Percentiles rank a stretch among this genome's conserved stretches.
phyloP scores from a whole-genome alignment of 805 yeast species.

The Candida succiphila region DNA sequence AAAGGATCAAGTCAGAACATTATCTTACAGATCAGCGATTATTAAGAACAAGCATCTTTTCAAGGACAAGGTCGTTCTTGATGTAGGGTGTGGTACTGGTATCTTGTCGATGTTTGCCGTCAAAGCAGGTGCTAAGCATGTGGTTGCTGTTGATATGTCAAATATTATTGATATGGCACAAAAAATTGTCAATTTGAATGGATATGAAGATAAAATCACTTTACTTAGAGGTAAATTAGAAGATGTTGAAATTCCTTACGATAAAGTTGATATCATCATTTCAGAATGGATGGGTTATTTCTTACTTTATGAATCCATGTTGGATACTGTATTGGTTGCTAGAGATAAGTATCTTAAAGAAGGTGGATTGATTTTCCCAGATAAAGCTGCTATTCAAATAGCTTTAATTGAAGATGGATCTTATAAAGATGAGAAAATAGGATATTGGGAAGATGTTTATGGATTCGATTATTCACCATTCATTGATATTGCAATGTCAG shows the following conservation, averaged over 20 bases:
- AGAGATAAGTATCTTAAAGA: slow-evolving; percentile 77
- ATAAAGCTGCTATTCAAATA: slow-evolving; percentile 78
- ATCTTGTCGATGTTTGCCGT: slow-evolving; percentile 97
- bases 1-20: slow-evolving; percentile 87
- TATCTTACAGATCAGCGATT: slow-evolving; percentile 87
- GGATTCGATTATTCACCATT: slow-evolving; percentile 96
- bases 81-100: slow-evolving; percentile 99
- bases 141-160: slow-evolving; percentile 95
- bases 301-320: slow-evolving; percentile 91
- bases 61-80: slow-evolving; percentile 89
- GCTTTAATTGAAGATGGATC: slow-evolving; percentile 92
- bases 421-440: slow-evolving; percentile 83
- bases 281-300: slow-evolving; percentile 99
- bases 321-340: slow-evolving; percentile 90
- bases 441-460: slow-evolving; percentile 93
- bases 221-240: slow-evolving; percentile 88
- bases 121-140: slow-evolving; percentile 97
- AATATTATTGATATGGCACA: slow-evolving; percentile 95
- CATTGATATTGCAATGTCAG: slow-evolving; percentile 74
- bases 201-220: slow-evolving; percentile 78
- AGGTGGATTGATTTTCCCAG: slow-evolving; percentile 92
- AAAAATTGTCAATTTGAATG: slow-evolving; percentile 76
- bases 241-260: slow-evolving; percentile 79
- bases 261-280: slow-evolving; percentile 86
- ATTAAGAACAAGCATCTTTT: slow-evolving; percentile 80